Evolutionary conservation across 768 basidiomycete genomes (phyloP), one percentile per base, ranked within the genome.

Genomic region (Boletus vermiculosoides): DNA sequence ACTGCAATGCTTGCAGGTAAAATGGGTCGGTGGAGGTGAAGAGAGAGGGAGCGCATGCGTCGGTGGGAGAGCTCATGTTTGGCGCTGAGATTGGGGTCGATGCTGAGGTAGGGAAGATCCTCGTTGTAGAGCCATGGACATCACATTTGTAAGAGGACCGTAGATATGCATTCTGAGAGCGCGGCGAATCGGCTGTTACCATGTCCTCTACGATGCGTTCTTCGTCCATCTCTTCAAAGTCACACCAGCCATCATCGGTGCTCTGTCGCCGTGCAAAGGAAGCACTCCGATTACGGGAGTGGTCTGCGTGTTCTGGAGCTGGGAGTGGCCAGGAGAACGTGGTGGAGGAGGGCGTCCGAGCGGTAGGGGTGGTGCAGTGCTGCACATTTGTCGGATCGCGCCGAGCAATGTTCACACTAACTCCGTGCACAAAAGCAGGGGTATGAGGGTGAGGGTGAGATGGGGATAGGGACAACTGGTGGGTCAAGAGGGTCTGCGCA

Each of bases 21-120:
- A 80, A 80, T n/a, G 79, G 80, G 59, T 81, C 80, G 12, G 79
- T 76, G 50, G 77, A 74, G 1, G 77, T 68, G 63, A 80, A 80
- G 33, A 69, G 60, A 36, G 77, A 76, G 51, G 72, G 36, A 25
- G 60, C 0, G 51, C 46, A 62, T 1, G 65, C 25, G 25, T 71
- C 71, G 36, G 64, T 50, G 52, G 73, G 63, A 41, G 65, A 57
- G 54, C 16, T 56, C 46, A 54, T 55, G 55, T 46, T 53, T 10
- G 67, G 57, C 6, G 54, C 28, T 1, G 60, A 51, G 20, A 60
- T 54, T 33, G 67, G 50, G 15, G 54, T 57, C 9, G 62, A 47
- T 11, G 59, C 34, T 41, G 73, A 50, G 15, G 69, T 50, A n/a
- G 68, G 54, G n/a, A 69, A 61, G 37, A 68, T 64, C 41, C 66